Evolutionary conservation across 768 basidiomycete species (phyloP), one percentile per base, ranked within the genome.

Genomic region (Lyophyllum atratum): DNA sequence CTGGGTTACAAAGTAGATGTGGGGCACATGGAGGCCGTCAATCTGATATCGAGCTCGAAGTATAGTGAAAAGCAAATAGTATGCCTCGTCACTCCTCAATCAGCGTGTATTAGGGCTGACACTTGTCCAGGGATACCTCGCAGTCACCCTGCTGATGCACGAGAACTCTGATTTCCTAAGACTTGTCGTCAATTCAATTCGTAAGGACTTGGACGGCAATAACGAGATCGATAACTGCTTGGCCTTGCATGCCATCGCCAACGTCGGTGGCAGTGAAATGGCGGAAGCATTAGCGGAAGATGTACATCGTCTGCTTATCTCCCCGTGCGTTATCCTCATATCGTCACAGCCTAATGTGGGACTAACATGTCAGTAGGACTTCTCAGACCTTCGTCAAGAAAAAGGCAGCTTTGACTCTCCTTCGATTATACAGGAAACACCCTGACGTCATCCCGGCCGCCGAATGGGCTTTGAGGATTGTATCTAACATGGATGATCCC

Each of bases 31-130:
- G 95, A 98, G 68, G 96, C 97, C 24, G 94, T 98, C 63, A 98
- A 99, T 72, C 82, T 99, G 62, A 98, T 99, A 63, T 92, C 95
- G 25, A 94, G 92, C 66, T 74, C 84, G 29, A 98, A 98, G 66
- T 99, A 99, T 70, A 94, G 90, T 67, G 97, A 99, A 78, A 99
- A 99, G 74, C 97, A 99, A 72, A 98, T 99, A 60, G 96, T 97
- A 69, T 62, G 92, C 72, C n/a, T 21, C 14, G 8, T 21, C 24
- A 22, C 50, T 34, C 12, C 55, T 60, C 48, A n/a, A 56, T 55
- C 25, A 47, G 24, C 28, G 51, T 33, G 31, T 19, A 40, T 49
- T 25, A 54, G 49, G 33, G 52, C 59, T 62, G 52, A 67, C 42
- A 24, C 6, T 39, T 49, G 22, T 33, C 12, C 62, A 98, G 96